Conservation (phyloP, 2,329 filamentous ascomycete species). For the Rutstroemia sydowiana region DNA sequence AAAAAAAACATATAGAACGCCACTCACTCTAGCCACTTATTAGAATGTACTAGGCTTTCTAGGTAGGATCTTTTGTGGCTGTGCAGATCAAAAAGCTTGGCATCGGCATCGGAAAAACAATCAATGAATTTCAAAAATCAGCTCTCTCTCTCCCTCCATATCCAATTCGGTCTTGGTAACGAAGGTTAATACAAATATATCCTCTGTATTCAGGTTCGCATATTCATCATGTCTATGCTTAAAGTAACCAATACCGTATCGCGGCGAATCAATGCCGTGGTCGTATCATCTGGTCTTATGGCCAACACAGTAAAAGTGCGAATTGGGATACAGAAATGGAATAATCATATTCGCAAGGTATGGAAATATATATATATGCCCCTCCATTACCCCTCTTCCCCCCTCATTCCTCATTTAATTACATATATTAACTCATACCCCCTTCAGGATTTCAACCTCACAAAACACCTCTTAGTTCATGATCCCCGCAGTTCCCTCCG, state of each 20-base stretch:
- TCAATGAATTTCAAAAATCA: not conserved
- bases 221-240: constrained; percentile 1
- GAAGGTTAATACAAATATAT: not conserved
- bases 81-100: not conserved
- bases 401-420: not conserved
- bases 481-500: constrained; percentile 69
- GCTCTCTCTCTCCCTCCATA: not conserved
- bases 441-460: constrained; percentile 54
- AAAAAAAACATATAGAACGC: too few relatives aligned
- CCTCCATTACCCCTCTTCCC: not conserved
- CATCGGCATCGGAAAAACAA: constrained; percentile 5
- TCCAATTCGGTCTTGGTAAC: not conserved
- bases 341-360: constrained; percentile 66
- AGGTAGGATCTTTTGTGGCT: too few relatives aligned
- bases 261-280: constrained; percentile 40
- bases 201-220: not conserved
- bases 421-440: not conserved
- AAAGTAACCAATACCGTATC: not conserved
- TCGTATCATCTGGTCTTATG: constrained; percentile 72
- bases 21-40: constrained; percentile 6
- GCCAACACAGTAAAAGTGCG: constrained; percentile 72
- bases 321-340: constrained; percentile 64
- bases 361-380: constrained; percentile 8
- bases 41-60: too few relatives aligned
- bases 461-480: constrained; percentile 63